Conservation (phyloP, 441 rosid genomes). For the Jatropha podagrica region DNA sequence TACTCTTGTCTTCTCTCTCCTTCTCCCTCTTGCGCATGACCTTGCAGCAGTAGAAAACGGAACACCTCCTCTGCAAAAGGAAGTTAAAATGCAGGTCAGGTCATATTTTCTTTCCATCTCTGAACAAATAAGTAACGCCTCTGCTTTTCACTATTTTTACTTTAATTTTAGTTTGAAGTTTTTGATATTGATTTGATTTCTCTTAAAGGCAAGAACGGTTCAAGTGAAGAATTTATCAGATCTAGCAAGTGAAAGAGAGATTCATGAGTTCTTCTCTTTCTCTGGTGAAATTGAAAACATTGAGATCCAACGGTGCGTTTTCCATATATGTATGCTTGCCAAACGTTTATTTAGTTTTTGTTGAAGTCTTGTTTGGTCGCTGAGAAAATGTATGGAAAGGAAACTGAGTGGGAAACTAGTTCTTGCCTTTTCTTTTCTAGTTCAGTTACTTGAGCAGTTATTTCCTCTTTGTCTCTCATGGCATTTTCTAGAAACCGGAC, state of each 20-base stretch:
- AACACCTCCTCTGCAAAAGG: not conserved
- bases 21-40: not conserved
- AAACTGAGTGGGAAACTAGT: not conserved
- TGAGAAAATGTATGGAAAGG: constrained; percentile 13
- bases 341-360: not conserved
- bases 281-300: constrained; percentile 85
- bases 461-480: not conserved
- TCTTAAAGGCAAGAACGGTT: constrained; percentile 66
- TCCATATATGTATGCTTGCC: not conserved
- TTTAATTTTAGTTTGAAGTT: not conserved
- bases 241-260: constrained; percentile 93
- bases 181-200: not conserved
- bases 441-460: not conserved
- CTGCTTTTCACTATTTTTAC: not conserved
- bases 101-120: not conserved
- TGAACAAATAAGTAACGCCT: not conserved
- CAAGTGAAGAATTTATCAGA: constrained; percentile 83
- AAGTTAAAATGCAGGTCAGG: constrained; percentile 16
- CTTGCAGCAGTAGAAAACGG: not conserved
- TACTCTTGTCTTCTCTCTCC: not conserved
- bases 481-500: not conserved
- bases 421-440: not conserved
- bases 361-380: constrained; percentile 19
- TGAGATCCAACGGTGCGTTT: constrained; percentile 50
- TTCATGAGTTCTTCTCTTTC: constrained; percentile 96